These are phyloP conservation scores for Mycena sp. DNA, from an alignment of 1,284 basidiomycete genomes.

Conservation along the genomic window DNA sequence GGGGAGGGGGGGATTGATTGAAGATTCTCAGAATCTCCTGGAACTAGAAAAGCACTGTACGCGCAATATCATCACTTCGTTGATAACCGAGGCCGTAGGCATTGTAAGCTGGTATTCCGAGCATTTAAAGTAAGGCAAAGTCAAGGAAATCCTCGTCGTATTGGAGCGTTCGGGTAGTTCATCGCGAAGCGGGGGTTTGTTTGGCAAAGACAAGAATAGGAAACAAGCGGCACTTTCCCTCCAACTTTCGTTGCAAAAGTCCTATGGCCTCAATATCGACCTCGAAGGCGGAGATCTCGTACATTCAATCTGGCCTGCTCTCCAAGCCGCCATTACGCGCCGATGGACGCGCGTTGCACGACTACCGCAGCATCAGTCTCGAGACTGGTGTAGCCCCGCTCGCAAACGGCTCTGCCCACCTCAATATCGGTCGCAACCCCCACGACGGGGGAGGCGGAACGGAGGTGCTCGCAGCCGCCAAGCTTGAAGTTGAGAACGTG, in stretches of 20 bases:
- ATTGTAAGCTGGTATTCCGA: too few species aligned
- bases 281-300: constrained; percentile 81
- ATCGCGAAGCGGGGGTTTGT: too few species aligned
- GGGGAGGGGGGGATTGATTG: too few species aligned
- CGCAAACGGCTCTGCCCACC: constrained; percentile 80
- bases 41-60: too few species aligned
- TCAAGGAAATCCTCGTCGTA: too few species aligned
- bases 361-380: constrained; percentile 73
- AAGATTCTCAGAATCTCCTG: too few species aligned
- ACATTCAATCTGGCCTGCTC: constrained; percentile 71
- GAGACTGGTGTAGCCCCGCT: constrained; percentile 80
- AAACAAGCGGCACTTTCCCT: too few species aligned
- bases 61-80: too few species aligned
- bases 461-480: constrained; percentile 73
- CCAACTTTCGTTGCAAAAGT: constrained; percentile 2
- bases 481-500: constrained; percentile 76
- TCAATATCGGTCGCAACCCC: constrained; percentile 69
- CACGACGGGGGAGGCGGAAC: constrained; percentile 71
- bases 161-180: too few species aligned
- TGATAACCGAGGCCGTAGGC: too few species aligned
- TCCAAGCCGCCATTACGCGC: constrained; percentile 64
- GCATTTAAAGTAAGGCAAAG: too few species aligned
- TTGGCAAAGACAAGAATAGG: too few species aligned
- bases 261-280: constrained; percentile 49
- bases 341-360: constrained; percentile 71